Evolutionary conservation across 2,329 filamentous ascomycete species (phyloP), one percentile per base, ranked within the genome.

Genomic region (Pseudofabraea citricarpa): DNA sequence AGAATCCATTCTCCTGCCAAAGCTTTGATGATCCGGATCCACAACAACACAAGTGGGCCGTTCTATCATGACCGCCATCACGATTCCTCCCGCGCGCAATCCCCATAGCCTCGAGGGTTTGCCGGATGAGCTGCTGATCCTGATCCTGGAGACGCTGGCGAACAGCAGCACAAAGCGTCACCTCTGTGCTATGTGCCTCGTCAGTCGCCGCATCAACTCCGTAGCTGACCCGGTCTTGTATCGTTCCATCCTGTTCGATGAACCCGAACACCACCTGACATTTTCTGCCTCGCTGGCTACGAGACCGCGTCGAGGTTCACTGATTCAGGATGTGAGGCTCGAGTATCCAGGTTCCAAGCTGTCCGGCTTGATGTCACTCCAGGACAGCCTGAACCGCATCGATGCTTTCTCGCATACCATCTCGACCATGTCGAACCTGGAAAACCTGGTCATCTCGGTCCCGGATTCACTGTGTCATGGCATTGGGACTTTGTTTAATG

Each of bases 381-480:
- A 56, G 4, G 59, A 66, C 36, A 56, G 66, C 39, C 59, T 61
- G 44, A 59, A 62, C 44, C 63, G 60, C 33, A 64, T 68, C 44
- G 70, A 73, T 51, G 64, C 61, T 41, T 60, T 74, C 20, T 69
- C 69, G 19, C 67, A 68, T 48, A 69, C 69, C 33, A 67, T 74
- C 24, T 68, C 69, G 4, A 65, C 66, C 40, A 74, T 74, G 71
- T 71, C 68, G 16, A 74, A 74, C 53, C 58, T 74, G 19, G 68
- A 71, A 53, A 67, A 61, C 10, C 59, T 74, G 5, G 66, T 72
- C 41, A 61, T 74, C 15, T 63, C 66, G 6, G 71, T 74, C 1
- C 71, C 71, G 1, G 65, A 62, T 15, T 58, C 54, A 10, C 56
- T 74, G 26, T 59, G 70, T 3, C 66, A 68, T 44, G 70, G 70